Base-by-base conservation (phyloP, 169 alveolate genomes). In the Plasmodium reichenowi region DNA sequence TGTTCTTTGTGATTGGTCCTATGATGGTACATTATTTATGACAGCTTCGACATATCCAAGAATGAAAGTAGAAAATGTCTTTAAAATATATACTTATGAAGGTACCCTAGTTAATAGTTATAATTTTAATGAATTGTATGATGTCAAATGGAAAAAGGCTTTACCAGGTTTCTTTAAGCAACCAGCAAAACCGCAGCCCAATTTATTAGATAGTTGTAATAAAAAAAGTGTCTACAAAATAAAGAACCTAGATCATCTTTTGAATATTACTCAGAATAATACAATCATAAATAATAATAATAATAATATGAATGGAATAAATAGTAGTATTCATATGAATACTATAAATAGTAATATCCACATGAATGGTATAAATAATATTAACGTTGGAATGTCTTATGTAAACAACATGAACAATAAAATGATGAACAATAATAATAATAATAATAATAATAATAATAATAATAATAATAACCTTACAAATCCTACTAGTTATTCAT, bases 41-140 rank as follows among this genome's bases (percentile, higher is more conserved):
- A 88, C 94, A 0, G 96, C 96, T 2, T 94, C 96, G 0, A 94
- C 96, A 2, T 94, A 80, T 70, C 96, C 96, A 22, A 83, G 96
- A 38, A 94, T 94, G 96, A 94, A 94, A 62, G 96, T 94, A 22
- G 96, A 94, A 62, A 94, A 94, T 45, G 86, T 73, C 8, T 73
- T 92, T 63, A 94, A 94, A 64, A 92, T 94, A 3, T 94, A 91
- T 62, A 94, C 88, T 17, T 89, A 89, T 72, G 96, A 94, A 74
- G 96, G 95, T 1, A 88, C 90, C 29, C 70, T 92, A 1, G 66
- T 94, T 15, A 93, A 47, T 15, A 86, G 74, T 22, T 62, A 20
- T 43, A 63, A 24, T 50, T 86, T 86, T 15, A 73, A 73, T 22
- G 88, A 86, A 22, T 50, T 86, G 0, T 86, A 86, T 59, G 87